phyloP scores from a whole-genome alignment of 2,329 filamentous ascomycete species.

The Huntiella omanensis region DNA sequence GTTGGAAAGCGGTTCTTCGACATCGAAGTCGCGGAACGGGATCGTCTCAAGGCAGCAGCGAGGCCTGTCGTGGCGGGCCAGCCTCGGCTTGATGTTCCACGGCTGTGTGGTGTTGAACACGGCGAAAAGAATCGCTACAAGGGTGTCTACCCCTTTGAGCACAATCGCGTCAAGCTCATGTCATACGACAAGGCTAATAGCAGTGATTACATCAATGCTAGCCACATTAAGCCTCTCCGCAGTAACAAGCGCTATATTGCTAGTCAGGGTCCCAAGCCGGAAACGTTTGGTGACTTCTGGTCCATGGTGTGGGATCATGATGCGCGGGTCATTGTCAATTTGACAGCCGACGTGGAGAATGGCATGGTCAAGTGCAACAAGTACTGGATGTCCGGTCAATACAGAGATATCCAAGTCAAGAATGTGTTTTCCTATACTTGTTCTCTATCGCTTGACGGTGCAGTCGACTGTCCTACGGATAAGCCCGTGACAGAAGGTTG shows the following conservation, averaged over 20 bases:
- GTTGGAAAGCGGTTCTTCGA: slow-evolving; percentile 69
- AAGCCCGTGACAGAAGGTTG: slow-evolving; percentile 27
- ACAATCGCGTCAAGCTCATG: slow-evolving; percentile 60
- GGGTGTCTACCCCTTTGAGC: slow-evolving; percentile 92
- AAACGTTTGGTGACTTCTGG: slow-evolving; percentile 95
- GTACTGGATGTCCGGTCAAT: slow-evolving; percentile 71
- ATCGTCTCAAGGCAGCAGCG: slow-evolving; percentile 73
- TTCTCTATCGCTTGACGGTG: slow-evolving; percentile 46
- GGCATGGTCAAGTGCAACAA: slow-evolving; percentile 88
- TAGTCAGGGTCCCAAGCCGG: slow-evolving; percentile 79
- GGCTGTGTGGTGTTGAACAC: slow-evolving; percentile 84
- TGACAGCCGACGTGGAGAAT: slow-evolving; percentile 85
- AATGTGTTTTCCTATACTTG: slow-evolving; percentile 66
- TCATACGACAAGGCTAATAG: slow-evolving; percentile 35
- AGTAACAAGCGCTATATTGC: slow-evolving; percentile 92
- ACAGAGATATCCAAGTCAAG: slow-evolving; percentile 58
- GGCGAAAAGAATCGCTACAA: slow-evolving; percentile 94
- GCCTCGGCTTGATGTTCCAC: slow-evolving; percentile 16
- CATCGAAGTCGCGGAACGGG: slow-evolving; percentile 71
- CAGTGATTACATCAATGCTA: slow-evolving; percentile 95
- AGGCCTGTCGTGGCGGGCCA: slow-evolving; percentile 26
- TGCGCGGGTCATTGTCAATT: slow-evolving; percentile 83
- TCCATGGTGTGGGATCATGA: slow-evolving; percentile 95
- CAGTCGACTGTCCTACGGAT: background rate
- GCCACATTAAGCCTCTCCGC: slow-evolving; percentile 57